A percentile compares a stretch with the other conserved stretches of the same genome.
phyloP scores from a whole-genome alignment of 2,329 filamentous ascomycete species.

The Rasamsonia emersonii region DNA sequence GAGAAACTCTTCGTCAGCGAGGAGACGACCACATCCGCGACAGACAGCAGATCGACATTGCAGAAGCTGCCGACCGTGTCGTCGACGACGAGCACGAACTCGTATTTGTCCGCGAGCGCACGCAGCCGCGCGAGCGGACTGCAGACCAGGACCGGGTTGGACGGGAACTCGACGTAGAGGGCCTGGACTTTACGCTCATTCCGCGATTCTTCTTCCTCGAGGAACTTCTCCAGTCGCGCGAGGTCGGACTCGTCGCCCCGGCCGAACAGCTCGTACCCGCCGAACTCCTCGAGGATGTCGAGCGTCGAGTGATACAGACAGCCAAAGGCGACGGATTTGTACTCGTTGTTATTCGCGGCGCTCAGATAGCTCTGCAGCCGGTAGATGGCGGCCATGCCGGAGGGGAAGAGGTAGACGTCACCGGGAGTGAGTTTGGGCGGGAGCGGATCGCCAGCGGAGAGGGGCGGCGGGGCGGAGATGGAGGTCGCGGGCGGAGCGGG shows the following conservation, averaged over 20 bases:
- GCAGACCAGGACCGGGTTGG: conserved; percentile 38
- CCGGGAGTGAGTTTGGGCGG: conserved; percentile 9
- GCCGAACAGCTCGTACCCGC: conserved; percentile 40
- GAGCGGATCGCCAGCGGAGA: no score
- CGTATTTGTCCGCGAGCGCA: conserved; percentile 30
- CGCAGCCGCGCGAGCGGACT: conserved; percentile 34
- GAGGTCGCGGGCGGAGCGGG: not conserved
- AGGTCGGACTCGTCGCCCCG: conserved; percentile 36
- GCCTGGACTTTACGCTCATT: conserved; percentile 33
- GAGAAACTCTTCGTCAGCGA: conserved; percentile 53
- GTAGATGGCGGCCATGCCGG: conserved; percentile 48
- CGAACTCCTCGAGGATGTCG: conserved; percentile 37
- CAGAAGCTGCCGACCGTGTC: conserved; percentile 29
- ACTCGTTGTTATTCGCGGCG: conserved; percentile 23
- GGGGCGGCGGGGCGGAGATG: no score
- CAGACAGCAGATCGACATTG: conserved; percentile 38
- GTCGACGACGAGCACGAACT: conserved; percentile 24
- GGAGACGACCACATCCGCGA: conserved; percentile 44
- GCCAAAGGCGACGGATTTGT: conserved; percentile 42
- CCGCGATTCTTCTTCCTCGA: conserved; percentile 26
- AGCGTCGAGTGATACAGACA: conserved; percentile 44
- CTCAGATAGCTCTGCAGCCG: conserved; percentile 32
- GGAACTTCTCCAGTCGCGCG: conserved; percentile 37
- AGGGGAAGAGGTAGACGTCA: conserved; percentile 47
- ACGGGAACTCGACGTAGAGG: conserved; percentile 44